Evolutionary conservation across 2,329 filamentous ascomycete genomes (phyloP).

Genomic region (Waltergamsia citrina): DNA sequence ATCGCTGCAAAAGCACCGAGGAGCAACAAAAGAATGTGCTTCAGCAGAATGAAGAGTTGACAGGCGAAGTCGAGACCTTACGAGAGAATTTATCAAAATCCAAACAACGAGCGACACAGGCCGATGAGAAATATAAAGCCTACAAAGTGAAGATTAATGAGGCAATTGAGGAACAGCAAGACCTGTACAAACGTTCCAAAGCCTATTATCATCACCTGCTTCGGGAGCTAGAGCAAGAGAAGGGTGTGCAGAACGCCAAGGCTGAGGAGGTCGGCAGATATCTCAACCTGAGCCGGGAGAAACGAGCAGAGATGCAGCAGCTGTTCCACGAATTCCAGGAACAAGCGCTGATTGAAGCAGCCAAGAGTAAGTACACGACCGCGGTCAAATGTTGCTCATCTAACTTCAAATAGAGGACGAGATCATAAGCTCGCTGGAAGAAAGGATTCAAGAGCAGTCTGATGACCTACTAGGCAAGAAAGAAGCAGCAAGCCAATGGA

Average conservation of each 20-base stretch:
- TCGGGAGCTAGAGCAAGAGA: conserved; percentile 21
- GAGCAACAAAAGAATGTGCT: conserved; percentile 13
- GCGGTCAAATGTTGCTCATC: background rate
- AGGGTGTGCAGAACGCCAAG: conserved; percentile 11
- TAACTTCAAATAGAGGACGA: too few relatives aligned
- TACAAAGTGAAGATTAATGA: conserved; percentile 32
- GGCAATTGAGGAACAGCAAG: conserved; percentile 35
- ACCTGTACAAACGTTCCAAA: conserved; percentile 24
- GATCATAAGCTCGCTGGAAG: conserved; percentile 2
- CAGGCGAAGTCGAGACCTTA: conserved; percentile 15
- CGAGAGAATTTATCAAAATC: conserved; percentile 14
- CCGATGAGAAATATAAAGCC: conserved; percentile 22
- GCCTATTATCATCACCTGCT: conserved; percentile 21
- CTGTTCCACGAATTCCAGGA: conserved; percentile 17
- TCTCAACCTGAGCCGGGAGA: conserved; percentile 16
- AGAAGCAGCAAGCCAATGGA: background rate
- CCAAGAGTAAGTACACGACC: conserved; percentile 12
- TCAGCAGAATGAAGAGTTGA: conserved; percentile 14
- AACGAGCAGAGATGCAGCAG: conserved; percentile 19
- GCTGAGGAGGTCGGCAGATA: conserved; percentile 14
- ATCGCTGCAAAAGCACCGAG: conserved; percentile 14
- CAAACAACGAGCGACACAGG: conserved; percentile 8
- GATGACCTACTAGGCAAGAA: background rate
- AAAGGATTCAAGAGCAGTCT: conserved; percentile 1
- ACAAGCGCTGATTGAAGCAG: conserved; percentile 10